Percentiles rank a stretch among this genome's conserved stretches.
phyloP scores from a whole-genome alignment of 2,329 filamentous ascomycete genomes.

The Trichoderma sp. region DNA sequence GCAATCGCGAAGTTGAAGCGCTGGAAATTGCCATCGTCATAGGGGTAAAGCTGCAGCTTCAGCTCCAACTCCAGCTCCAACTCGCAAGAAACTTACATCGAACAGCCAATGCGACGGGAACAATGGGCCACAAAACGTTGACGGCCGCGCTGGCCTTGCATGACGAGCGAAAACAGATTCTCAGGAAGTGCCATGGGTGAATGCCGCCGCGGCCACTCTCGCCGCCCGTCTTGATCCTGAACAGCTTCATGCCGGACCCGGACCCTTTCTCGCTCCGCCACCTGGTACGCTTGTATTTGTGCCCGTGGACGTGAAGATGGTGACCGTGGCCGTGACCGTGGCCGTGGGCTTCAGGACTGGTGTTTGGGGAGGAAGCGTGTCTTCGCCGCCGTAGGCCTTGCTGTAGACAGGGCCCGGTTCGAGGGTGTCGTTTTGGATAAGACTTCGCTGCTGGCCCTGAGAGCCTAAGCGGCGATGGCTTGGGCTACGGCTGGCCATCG shows the following conservation, averaged over 20 bases:
- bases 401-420: not conserved
- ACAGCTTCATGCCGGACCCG: not conserved
- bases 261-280: not conserved
- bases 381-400: not conserved
- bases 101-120: constrained; percentile 43
- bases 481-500: constrained; percentile 1
- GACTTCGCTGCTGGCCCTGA: not conserved
- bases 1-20: not conserved
- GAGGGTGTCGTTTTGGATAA: not conserved
- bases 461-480: constrained; percentile 11
- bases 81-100: not conserved
- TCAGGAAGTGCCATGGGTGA: constrained; percentile 44
- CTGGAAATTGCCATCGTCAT: not conserved
- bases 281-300: not conserved
- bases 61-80: constrained; percentile 38
- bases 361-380: not conserved
- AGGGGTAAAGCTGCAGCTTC: not conserved
- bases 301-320: not conserved
- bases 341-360: not conserved
- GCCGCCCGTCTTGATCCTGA: constrained; percentile 34
- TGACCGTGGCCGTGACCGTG: not conserved
- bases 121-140: constrained; percentile 52
- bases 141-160: constrained; percentile 48
- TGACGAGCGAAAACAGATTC: constrained; percentile 45
- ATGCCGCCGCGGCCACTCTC: constrained; percentile 49